These are phyloP conservation scores for Polyplosphaeria fusca DNA, from an alignment of 495 filamentous ascomycete genomes.

Conservation along the genomic window DNA sequence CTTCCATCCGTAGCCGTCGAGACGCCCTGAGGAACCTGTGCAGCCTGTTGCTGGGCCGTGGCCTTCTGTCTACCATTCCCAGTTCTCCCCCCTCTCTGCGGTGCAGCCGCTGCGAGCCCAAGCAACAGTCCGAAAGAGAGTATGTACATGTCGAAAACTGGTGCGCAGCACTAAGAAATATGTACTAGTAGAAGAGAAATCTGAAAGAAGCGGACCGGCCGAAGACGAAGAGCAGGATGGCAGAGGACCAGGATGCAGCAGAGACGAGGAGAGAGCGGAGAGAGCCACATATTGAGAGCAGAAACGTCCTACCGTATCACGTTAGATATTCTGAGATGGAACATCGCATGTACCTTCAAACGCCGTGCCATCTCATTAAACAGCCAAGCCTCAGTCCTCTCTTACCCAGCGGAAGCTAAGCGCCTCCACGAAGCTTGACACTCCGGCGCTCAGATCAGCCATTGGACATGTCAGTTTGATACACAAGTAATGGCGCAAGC, in stretches of 20 bases:
- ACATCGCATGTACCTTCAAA: constrained; percentile 12
- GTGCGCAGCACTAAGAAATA: constrained; percentile 21
- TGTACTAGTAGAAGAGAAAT: constrained; percentile 12
- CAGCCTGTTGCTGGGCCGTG: constrained; percentile 44
- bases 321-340: too few species aligned
- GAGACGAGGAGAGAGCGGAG: neutral
- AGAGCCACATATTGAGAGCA: too few species aligned
- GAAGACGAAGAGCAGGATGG: constrained; percentile 1
- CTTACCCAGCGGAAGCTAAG: neutral
- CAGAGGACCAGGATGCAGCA: too few species aligned
- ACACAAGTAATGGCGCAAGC: constrained; percentile 15
- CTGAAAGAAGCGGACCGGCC: constrained; percentile 23
- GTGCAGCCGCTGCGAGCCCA: neutral
- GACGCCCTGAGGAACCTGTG: constrained; percentile 38
- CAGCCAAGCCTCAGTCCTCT: constrained; percentile 19
- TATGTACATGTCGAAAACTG: constrained; percentile 15
- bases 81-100: constrained; percentile 10
- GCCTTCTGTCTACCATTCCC: neutral
- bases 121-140: constrained; percentile 5
- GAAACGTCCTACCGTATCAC: too few species aligned
- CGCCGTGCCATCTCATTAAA: constrained; percentile 6
- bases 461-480: constrained; percentile 19
- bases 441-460: neutral
- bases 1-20: constrained; percentile 46
- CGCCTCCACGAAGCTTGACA: neutral